phyloP scores from a whole-genome alignment of 2,329 filamentous ascomycete species.

The Thielaviopsis cerberus region DNA sequence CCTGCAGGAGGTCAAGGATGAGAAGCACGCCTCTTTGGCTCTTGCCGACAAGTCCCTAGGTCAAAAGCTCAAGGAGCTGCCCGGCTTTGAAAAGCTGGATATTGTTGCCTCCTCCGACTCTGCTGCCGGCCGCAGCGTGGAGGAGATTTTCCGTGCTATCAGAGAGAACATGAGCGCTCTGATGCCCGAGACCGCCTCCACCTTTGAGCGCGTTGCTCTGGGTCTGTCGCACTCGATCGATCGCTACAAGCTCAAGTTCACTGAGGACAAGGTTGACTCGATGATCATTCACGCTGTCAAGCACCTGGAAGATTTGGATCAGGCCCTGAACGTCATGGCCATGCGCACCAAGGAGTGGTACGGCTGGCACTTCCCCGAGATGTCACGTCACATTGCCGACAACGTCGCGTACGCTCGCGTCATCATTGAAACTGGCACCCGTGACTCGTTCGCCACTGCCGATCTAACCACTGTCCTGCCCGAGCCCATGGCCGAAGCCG shows the following conservation, averaged over 20 bases:
- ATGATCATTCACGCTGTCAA: constrained; percentile 98
- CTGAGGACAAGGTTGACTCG: constrained; percentile 92
- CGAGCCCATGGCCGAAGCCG: constrained; percentile 78
- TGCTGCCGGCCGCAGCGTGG: constrained; percentile 36
- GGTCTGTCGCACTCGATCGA: constrained; percentile 95
- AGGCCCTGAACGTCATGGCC: constrained; percentile 95
- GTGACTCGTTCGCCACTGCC: constrained; percentile 54
- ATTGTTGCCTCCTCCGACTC: constrained; percentile 66
- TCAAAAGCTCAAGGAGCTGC: constrained; percentile 79
- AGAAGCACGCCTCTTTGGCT: constrained; percentile 89
- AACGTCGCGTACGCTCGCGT: constrained; percentile 86
- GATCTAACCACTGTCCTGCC: constrained; percentile 83
- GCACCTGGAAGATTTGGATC: constrained; percentile 87
- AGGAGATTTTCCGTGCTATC: constrained; percentile 86
- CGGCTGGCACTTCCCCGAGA: constrained; percentile 97
- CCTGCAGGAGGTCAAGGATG: constrained; percentile 79
- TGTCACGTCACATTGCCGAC: constrained; percentile 93
- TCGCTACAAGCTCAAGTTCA: constrained; percentile 96
- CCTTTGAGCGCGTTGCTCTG: constrained; percentile 83
- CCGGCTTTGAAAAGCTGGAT: constrained; percentile 66
- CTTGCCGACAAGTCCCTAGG: constrained; percentile 88
- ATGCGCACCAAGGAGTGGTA: constrained; percentile 99
- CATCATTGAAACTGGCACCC: constrained; percentile 75
- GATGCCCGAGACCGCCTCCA: constrained; percentile 68
- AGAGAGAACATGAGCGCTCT: constrained; percentile 77